A percentile compares a stretch with the other conserved stretches of the same genome.
These are phyloP conservation scores for Kregervanrija delftensis DNA, from an alignment of 805 yeast genomes.

Conservation along the genomic window DNA sequence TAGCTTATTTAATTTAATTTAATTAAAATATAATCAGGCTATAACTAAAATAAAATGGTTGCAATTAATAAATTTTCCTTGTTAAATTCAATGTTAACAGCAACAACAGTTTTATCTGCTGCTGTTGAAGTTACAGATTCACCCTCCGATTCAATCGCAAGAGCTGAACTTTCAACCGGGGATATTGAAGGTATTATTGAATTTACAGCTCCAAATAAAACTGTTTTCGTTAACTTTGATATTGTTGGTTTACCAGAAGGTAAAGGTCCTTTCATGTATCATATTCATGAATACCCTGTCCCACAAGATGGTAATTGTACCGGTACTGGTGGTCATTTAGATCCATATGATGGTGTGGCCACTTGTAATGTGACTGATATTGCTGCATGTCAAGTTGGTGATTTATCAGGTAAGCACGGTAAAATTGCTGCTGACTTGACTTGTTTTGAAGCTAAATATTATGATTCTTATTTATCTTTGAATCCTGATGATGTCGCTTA, in stretches of 20 bases:
- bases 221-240: conserved; percentile 59
- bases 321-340: conserved; percentile 50
- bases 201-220: conserved; percentile 49
- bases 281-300: conserved; percentile 54
- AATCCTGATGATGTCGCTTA: conserved; percentile 46
- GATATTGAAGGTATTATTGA: conserved; percentile 42
- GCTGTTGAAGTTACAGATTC: too few relatives aligned
- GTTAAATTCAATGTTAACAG: too few relatives aligned
- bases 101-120: too few relatives aligned
- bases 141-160: conserved; percentile 30
- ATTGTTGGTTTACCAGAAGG: conserved; percentile 57
- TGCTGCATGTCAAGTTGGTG: conserved; percentile 61
- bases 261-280: conserved; percentile 64
- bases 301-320: conserved; percentile 47
- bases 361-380: conserved; percentile 47
- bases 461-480: conserved; percentile 59
- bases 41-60: too few relatives aligned
- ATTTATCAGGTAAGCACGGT: conserved; percentile 72
- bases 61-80: too few relatives aligned
- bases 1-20: too few relatives aligned
- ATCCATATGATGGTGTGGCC: conserved; percentile 51
- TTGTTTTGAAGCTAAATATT: conserved; percentile 53
- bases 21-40: too few relatives aligned
- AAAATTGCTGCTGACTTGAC: conserved; percentile 47
- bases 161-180: conserved; percentile 47